These are phyloP conservation scores for Akanthomyces lecanii DNA, from an alignment of 2,329 filamentous ascomycete genomes.

Conservation along the genomic window DNA sequence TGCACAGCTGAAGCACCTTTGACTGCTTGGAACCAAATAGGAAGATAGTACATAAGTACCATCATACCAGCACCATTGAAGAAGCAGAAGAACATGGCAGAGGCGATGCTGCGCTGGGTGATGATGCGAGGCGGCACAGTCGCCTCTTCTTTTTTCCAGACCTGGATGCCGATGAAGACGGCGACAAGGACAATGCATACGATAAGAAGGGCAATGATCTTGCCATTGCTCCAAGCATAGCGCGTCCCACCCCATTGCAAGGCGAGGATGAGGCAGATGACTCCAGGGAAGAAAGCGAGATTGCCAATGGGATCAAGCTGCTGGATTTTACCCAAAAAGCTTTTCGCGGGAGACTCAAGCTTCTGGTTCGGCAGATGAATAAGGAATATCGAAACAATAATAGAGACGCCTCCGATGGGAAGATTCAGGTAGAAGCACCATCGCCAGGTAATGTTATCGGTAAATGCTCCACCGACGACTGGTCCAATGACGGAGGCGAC, in stretches of 20 bases:
- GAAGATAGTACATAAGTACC: slow-evolving; percentile 31
- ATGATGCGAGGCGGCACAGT: slow-evolving; percentile 35
- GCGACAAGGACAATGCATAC: slow-evolving; percentile 26
- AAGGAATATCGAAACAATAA: slow-evolving; percentile 26
- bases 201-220: slow-evolving; percentile 32
- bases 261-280: slow-evolving; percentile 41
- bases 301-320: slow-evolving; percentile 23
- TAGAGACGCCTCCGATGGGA: slow-evolving; percentile 24
- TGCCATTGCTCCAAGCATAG: slow-evolving; percentile 29
- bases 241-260: slow-evolving; percentile 40
- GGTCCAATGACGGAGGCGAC: slow-evolving; percentile 28
- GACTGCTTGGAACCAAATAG: slow-evolving; percentile 34
- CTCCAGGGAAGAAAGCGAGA: slow-evolving; percentile 21
- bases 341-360: background rate
- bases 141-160: slow-evolving; percentile 29
- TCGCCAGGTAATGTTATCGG: slow-evolving; percentile 24
- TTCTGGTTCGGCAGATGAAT: slow-evolving; percentile 5
- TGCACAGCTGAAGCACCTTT: slow-evolving; percentile 28
- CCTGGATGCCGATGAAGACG: slow-evolving; percentile 30
- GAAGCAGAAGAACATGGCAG: slow-evolving; percentile 21
- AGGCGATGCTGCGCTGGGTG: slow-evolving; percentile 29
- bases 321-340: slow-evolving; percentile 14
- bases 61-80: slow-evolving; percentile 21
- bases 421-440: slow-evolving; percentile 31
- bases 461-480: slow-evolving; percentile 23